These are phyloP conservation scores for Penicillium cosmopolitanum DNA, from an alignment of 495 filamentous ascomycete genomes.

Conservation along the genomic window DNA sequence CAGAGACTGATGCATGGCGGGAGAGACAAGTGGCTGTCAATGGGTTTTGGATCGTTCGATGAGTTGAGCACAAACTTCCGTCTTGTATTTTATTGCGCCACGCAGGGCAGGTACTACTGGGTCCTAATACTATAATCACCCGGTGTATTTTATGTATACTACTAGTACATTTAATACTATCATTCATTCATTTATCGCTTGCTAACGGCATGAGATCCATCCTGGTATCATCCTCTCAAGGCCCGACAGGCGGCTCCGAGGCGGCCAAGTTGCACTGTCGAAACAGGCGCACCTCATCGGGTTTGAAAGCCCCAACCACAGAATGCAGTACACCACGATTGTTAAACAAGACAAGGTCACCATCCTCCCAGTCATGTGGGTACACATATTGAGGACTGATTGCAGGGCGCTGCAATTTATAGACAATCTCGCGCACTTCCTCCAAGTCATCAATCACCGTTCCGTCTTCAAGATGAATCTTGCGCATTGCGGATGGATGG, in stretches of 20 bases:
- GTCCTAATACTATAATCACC: too few species aligned
- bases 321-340: conserved; percentile 73
- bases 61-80: not conserved
- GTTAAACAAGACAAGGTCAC: conserved; percentile 73
- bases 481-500: conserved; percentile 68
- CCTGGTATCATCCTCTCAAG: conserved; percentile 11
- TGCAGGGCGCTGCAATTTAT: conserved; percentile 69
- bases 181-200: too few species aligned
- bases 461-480: conserved; percentile 65
- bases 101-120: not conserved
- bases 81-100: not conserved
- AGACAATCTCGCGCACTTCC: conserved; percentile 67
- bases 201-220: not conserved
- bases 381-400: conserved; percentile 70
- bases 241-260: conserved; percentile 26
- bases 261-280: conserved; percentile 76
- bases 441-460: conserved; percentile 65
- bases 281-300: conserved; percentile 71
- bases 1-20: conserved; percentile 46
- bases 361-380: conserved; percentile 74
- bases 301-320: conserved; percentile 72
- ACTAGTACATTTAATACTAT: too few species aligned
- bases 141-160: too few species aligned
- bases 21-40: conserved; percentile 45
- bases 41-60: conserved; percentile 47